Percentiles rank a stretch among this genome's conserved stretches.
Conservation (phyloP, 208 protist species). For the Leishmania lainsoni region DNA sequence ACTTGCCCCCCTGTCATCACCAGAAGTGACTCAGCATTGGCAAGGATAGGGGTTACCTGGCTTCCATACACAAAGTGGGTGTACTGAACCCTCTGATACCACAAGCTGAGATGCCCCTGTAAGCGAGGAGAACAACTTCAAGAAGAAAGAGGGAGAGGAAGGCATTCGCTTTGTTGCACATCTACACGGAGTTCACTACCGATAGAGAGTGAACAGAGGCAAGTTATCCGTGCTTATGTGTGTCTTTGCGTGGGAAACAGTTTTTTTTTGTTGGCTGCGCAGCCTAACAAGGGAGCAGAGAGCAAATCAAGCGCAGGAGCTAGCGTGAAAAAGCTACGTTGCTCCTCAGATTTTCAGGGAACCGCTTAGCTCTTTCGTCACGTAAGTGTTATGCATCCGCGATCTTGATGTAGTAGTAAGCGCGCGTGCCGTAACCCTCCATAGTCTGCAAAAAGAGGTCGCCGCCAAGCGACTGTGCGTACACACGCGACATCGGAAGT, state of each 20-base stretch:
- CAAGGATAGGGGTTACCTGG: background rate
- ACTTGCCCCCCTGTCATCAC: background rate
- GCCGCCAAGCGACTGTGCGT: slow-evolving; percentile 93
- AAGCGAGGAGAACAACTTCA: background rate
- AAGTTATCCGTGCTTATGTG: background rate
- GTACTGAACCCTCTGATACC: background rate
- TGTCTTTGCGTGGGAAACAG: background rate
- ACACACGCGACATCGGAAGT: slow-evolving; percentile 92
- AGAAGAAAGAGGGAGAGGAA: background rate
- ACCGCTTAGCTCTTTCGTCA: background rate
- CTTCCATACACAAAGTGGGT: background rate
- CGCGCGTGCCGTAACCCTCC: slow-evolving; percentile 94
- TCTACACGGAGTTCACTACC: background rate
- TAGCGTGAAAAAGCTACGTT: background rate
- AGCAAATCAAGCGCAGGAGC: background rate
- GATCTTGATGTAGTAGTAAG: slow-evolving; percentile 90
- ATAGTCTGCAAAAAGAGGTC: slow-evolving; percentile 93
- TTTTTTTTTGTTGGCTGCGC: background rate
- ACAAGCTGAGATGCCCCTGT: background rate
- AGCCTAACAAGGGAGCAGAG: background rate
- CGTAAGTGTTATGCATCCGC: slow-evolving; percentile 4
- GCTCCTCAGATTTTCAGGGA: background rate
- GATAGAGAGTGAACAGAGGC: background rate
- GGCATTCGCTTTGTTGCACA: background rate
- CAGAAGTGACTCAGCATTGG: background rate